Percentiles rank a stretch among this genome's conserved stretches.
Conservation (phyloP, 192 early-diverging fungal genomes). For the Backusella australiensis region DNA sequence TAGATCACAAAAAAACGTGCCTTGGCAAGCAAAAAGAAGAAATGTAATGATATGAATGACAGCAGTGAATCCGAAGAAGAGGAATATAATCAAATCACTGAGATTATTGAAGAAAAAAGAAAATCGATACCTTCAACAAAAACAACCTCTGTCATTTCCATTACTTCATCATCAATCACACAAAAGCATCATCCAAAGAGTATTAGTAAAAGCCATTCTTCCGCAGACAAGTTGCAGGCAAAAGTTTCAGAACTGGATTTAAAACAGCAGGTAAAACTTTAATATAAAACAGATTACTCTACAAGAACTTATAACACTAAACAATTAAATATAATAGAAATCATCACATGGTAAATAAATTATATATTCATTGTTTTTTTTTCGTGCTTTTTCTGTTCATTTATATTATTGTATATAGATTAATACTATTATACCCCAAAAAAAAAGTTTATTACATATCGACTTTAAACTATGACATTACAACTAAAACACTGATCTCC, state of each 20-base stretch:
- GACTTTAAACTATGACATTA: background rate
- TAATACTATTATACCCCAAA: background rate
- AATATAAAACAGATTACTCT: background rate
- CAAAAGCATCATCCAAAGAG: slow-evolving; percentile 3
- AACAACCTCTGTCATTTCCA: background rate
- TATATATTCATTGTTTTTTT: background rate
- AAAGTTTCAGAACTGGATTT: slow-evolving; percentile 6
- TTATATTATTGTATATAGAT: slow-evolving; percentile 1
- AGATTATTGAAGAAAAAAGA: background rate
- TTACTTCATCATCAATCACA: slow-evolving; percentile 10
- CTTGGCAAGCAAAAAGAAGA: background rate
- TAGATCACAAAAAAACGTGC: slow-evolving; percentile 2
- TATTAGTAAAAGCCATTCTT: background rate
- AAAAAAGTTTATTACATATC: background rate
- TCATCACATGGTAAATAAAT: background rate
- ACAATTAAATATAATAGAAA: background rate
- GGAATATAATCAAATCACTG: background rate
- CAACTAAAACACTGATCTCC: background rate
- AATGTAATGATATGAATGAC: background rate
- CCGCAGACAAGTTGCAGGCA: background rate
- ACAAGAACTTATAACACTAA: background rate
- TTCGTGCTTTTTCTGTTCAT: background rate
- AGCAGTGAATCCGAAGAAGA: slow-evolving; percentile 4
- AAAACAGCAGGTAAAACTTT: background rate
- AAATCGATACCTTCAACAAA: slow-evolving; percentile 6